Percentiles rank a stretch among this genome's conserved stretches.
Evolutionary conservation across 345 rosid genomes (phyloP).

Genomic region (Pugionium dolabratum): DNA sequence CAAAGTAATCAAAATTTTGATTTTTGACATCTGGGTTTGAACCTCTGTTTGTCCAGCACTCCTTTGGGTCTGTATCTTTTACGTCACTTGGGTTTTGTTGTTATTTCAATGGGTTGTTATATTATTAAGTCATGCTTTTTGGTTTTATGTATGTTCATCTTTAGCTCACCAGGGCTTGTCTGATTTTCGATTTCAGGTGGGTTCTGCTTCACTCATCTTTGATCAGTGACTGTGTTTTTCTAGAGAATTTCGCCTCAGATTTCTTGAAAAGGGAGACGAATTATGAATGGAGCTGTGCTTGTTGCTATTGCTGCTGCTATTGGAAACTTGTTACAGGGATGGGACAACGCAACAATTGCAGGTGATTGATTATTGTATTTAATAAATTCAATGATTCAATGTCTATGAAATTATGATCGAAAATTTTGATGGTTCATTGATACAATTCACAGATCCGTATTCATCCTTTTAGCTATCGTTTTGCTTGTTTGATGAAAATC

Average conservation of each 20-base stretch:
- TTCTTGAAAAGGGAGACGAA: slow-evolving; percentile 31
- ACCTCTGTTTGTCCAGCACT: slow-evolving; percentile 17
- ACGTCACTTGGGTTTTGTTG: slow-evolving; percentile 22
- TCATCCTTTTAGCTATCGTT: slow-evolving; percentile 13
- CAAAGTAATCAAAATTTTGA: too few relatives aligned
- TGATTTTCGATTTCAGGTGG: slow-evolving; percentile 40
- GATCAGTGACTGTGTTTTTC: slow-evolving; percentile 28
- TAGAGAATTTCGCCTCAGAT: slow-evolving; percentile 33
- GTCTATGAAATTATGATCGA: background rate
- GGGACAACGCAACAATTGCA: slow-evolving; percentile 98
- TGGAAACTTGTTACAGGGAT: slow-evolving; percentile 97
- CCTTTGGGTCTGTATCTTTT: slow-evolving; percentile 24
- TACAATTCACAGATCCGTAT: slow-evolving; percentile 6
- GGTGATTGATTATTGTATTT: slow-evolving; percentile 45
- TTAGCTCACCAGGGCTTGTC: slow-evolving; percentile 33
- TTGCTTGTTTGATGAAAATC: slow-evolving; percentile 5
- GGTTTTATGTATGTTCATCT: slow-evolving; percentile 21
- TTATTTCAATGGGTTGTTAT: slow-evolving; percentile 31
- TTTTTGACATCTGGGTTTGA: too few relatives aligned
- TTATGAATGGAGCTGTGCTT: slow-evolving; percentile 89
- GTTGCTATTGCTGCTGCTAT: slow-evolving; percentile 88
- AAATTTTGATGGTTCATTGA: slow-evolving; percentile 20
- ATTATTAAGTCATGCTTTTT: slow-evolving; percentile 32
- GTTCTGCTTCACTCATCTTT: slow-evolving; percentile 24
- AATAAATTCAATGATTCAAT: too few relatives aligned